Conservation (phyloP, 139 green algal species). For the Coccomyxa sp. region DNA sequence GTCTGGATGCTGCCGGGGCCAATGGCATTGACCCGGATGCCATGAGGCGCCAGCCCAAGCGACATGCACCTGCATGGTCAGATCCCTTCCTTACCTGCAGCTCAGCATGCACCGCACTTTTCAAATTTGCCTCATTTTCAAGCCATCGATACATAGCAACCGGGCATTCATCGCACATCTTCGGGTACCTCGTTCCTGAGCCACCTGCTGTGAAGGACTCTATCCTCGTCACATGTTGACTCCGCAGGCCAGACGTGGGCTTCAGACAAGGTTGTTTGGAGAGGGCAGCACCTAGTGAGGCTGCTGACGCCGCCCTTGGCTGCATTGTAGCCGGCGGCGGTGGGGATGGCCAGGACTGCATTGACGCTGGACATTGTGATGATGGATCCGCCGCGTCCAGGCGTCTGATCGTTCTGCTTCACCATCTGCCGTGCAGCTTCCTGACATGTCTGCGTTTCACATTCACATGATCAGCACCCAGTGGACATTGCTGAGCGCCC, state of each 20-base stretch:
- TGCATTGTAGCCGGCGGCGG: conserved; percentile 66
- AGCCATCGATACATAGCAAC: no score
- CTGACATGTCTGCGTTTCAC: conserved; percentile 40
- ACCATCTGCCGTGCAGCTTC: conserved; percentile 70
- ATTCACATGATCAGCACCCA: background rate
- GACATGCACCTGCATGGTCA: conserved; percentile 53
- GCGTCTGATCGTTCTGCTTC: conserved; percentile 32
- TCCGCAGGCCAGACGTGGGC: no score
- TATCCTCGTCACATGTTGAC: no score
- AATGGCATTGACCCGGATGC: conserved; percentile 83
- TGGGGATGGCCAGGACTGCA: conserved; percentile 71
- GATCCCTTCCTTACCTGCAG: background rate
- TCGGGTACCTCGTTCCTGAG: no score
- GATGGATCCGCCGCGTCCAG: conserved; percentile 60
- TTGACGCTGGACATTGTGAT: conserved; percentile 86
- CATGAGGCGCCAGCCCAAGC: conserved; percentile 67
- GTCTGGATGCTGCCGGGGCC: conserved; percentile 80
- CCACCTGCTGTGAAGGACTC: no score
- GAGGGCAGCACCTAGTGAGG: conserved; percentile 71
- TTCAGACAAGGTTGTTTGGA: no score
- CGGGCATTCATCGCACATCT: no score
- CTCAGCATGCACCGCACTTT: no score
- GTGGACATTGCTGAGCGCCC: background rate
- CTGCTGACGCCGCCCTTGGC: conserved; percentile 84
- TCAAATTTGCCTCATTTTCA: no score